Conservation (phyloP, 192 early-diverging fungal genomes). For the Coemansia sp. region DNA sequence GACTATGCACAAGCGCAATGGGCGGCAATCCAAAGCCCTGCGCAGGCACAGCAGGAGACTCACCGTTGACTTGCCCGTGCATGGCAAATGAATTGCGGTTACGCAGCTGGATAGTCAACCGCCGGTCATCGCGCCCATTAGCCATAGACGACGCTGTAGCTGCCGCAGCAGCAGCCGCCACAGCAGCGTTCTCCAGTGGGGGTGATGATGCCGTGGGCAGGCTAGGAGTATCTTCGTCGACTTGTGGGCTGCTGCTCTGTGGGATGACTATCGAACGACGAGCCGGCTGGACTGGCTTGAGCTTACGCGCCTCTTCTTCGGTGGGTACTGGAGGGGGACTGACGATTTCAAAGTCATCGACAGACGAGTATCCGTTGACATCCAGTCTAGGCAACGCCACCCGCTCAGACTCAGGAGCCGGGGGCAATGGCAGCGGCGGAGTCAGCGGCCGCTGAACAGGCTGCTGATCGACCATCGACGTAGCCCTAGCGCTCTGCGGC, state of each 20-base stretch:
- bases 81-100: slow-evolving; percentile 46
- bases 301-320: slow-evolving; percentile 19
- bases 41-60: neutral
- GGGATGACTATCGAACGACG: slow-evolving; percentile 45
- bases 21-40: slow-evolving; percentile 2
- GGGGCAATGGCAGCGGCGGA: neutral
- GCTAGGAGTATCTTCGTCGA: slow-evolving; percentile 10
- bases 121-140: slow-evolving; percentile 36
- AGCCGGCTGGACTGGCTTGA: slow-evolving; percentile 14
- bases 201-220: neutral
- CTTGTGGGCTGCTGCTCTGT: slow-evolving; percentile 29
- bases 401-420: slow-evolving; percentile 8
- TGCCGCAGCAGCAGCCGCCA: neutral
- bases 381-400: neutral
- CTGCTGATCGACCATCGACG: slow-evolving; percentile 38
- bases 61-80: neutral
- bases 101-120: slow-evolving; percentile 57
- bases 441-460: neutral
- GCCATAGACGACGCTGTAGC: slow-evolving; percentile 12
- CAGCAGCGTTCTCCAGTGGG: neutral
- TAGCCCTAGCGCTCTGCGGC: slow-evolving; percentile 16
- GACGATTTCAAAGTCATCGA: slow-evolving; percentile 46
- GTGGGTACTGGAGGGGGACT: slow-evolving; percentile 14
- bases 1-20: slow-evolving; percentile 16
- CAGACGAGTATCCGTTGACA: slow-evolving; percentile 17